phyloP scores from a whole-genome alignment of 805 yeast genomes.

The Babjeviella inositovora region DNA sequence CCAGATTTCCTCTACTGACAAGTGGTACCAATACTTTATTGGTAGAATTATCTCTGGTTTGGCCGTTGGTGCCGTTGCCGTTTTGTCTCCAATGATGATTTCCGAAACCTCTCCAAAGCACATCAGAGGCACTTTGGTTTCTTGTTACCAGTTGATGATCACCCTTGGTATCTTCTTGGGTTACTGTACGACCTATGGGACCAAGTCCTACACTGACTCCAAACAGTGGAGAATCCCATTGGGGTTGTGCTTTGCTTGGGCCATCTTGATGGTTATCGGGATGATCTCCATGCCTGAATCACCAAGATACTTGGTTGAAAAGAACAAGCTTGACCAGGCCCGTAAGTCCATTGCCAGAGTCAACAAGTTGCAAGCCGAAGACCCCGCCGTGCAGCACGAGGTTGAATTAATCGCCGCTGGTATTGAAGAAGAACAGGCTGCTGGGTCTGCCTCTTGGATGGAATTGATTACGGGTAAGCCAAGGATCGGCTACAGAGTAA shows the following conservation, averaged over 20 bases:
- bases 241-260: constrained; percentile 38
- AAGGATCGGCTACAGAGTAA: constrained; percentile 34
- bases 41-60: constrained; percentile 46
- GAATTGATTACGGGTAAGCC: constrained; percentile 53
- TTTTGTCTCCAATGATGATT: constrained; percentile 39
- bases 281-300: constrained; percentile 55
- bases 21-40: constrained; percentile 49
- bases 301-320: constrained; percentile 44
- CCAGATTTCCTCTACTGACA: constrained; percentile 34
- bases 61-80: constrained; percentile 38
- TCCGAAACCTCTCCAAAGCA: constrained; percentile 58
- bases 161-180: constrained; percentile 62
- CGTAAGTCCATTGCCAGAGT: constrained; percentile 35
- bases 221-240: constrained; percentile 59
- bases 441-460: constrained; percentile 51
- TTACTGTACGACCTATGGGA: constrained; percentile 51
- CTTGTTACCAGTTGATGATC: constrained; percentile 54
- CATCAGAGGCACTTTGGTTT: constrained; percentile 56
- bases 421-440: constrained; percentile 41
- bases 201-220: constrained; percentile 31
- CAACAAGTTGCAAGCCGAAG: constrained; percentile 37
- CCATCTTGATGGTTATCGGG: constrained; percentile 27
- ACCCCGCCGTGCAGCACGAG: constrained; percentile 37
- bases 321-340: constrained; percentile 34
- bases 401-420: constrained; percentile 39